Evolutionary conservation across 169 alveolate genomes (phyloP).

Genomic region (Cryptosporidium sp.): DNA sequence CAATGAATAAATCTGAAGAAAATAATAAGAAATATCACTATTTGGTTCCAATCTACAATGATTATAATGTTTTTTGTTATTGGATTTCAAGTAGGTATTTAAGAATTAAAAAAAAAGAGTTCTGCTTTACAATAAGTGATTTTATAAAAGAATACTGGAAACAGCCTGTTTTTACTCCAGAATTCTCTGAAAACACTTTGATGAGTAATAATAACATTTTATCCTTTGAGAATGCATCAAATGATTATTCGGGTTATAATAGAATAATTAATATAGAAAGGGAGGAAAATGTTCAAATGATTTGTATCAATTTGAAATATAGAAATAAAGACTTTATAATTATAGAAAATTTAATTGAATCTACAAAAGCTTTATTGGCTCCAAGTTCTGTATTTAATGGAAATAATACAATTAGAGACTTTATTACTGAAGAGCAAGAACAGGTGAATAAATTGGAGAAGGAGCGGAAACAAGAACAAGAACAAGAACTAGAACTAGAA

Average conservation of each 20-base stretch:
- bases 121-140: slow-evolving; percentile 21
- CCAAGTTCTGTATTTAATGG: slow-evolving; percentile 12
- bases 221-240: slow-evolving; percentile 11
- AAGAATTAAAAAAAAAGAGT: slow-evolving; percentile 10
- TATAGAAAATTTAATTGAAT: slow-evolving; percentile 20
- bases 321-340: slow-evolving; percentile 27
- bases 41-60: slow-evolving; percentile 58
- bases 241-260: background rate
- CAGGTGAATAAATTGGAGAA: background rate
- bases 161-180: slow-evolving; percentile 7
- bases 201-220: slow-evolving; percentile 18
- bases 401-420: slow-evolving; percentile 42
- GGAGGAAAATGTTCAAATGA: slow-evolving; percentile 26
- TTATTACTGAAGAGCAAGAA: background rate
- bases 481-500: background rate
- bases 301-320: slow-evolving; percentile 33
- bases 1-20: background rate
- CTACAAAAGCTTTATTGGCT: background rate
- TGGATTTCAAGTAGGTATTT: slow-evolving; percentile 61
- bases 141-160: slow-evolving; percentile 71
- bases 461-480: background rate
- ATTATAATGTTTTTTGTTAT: slow-evolving; percentile 12
- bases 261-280: slow-evolving; percentile 46
- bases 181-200: background rate
- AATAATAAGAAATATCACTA: slow-evolving; percentile 13